Conservation (phyloP, 2,329 filamentous ascomycete genomes). For the Bimuria novae-zelandiae region DNA sequence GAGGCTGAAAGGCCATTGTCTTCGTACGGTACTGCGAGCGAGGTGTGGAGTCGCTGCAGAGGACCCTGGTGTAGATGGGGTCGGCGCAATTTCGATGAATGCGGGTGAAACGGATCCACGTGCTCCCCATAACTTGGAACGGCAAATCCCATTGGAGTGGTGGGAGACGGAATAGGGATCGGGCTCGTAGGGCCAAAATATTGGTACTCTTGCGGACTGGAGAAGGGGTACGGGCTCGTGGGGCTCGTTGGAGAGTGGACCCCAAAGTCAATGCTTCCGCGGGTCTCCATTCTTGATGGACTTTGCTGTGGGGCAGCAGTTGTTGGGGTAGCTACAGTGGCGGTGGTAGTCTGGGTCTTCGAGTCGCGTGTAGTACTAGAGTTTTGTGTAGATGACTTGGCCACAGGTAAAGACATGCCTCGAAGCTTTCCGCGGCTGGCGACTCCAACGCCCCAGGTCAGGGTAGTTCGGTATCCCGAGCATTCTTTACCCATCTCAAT, state of each 20-base stretch:
- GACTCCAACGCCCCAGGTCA: conserved; percentile 96
- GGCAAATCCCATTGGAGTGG: conserved; percentile 44
- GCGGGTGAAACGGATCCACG: conserved; percentile 41
- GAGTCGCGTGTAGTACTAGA: conserved; percentile 32
- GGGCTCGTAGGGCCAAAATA: conserved; percentile 45
- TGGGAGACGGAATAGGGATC: conserved; percentile 46
- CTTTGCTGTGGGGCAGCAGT: conserved; percentile 27
- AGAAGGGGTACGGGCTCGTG: conserved; percentile 41
- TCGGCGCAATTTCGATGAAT: conserved; percentile 45
- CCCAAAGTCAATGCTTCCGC: conserved; percentile 42
- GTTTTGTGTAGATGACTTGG: conserved; percentile 47
- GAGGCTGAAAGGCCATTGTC: conserved; percentile 50
- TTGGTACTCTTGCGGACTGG: conserved; percentile 43
- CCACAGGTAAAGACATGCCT: conserved; percentile 75
- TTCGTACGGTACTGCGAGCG: conserved; percentile 48
- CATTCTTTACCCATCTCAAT: conserved; percentile 90
- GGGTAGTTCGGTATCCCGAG: conserved; percentile 92
- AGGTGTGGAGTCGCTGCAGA: conserved; percentile 50
- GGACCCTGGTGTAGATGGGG: conserved; percentile 45
- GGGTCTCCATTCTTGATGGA: conserved; percentile 32
- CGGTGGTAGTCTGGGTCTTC: conserved; percentile 33
- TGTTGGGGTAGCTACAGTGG: conserved; percentile 25
- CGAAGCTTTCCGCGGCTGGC: conserved; percentile 94
- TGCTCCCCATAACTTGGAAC: conserved; percentile 47
- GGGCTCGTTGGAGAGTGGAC: conserved; percentile 41